Percentiles rank a stretch among this genome's conserved stretches.
Evolutionary conservation across 371 early-diverging fungal species (phyloP).

Genomic region (Umbelopsis sp.): DNA sequence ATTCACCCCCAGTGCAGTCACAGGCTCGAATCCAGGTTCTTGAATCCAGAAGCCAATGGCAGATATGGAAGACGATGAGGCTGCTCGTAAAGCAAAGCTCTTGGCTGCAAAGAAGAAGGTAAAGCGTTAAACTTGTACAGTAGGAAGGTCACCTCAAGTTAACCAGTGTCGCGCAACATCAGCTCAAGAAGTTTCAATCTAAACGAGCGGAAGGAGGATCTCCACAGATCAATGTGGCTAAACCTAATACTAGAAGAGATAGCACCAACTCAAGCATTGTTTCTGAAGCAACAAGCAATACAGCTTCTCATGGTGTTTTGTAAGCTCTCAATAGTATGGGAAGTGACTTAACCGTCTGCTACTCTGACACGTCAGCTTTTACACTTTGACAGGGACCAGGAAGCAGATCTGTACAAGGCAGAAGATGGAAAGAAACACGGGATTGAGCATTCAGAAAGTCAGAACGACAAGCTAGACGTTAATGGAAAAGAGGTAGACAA

Average conservation of each 20-base stretch:
- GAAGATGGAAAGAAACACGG: neutral
- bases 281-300: neutral
- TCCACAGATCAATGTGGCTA: neutral
- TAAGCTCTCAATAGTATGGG: neutral
- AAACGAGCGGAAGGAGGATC: conserved; percentile 8
- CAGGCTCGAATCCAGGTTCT: neutral
- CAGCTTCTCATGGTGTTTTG: neutral
- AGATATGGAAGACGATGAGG: conserved; percentile 15
- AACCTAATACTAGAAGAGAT: neutral
- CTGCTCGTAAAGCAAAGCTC: conserved; percentile 4
- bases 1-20: conserved; percentile 5
- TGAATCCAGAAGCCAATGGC: neutral
- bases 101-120: conserved; percentile 16
- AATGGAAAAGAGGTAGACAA: no score
- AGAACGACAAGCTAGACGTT: no score
- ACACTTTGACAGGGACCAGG: neutral
- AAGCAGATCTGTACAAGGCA: neutral
- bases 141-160: neutral
- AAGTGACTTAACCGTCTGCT: no score
- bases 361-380: no score
- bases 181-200: conserved; percentile 13
- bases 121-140: neutral
- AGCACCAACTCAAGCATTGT: conserved; percentile 2
- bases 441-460: no score
- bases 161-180: neutral